Evolutionary conservation across 805 yeast species (phyloP).

Genomic region (Kurtzmaniella cleridarum): DNA sequence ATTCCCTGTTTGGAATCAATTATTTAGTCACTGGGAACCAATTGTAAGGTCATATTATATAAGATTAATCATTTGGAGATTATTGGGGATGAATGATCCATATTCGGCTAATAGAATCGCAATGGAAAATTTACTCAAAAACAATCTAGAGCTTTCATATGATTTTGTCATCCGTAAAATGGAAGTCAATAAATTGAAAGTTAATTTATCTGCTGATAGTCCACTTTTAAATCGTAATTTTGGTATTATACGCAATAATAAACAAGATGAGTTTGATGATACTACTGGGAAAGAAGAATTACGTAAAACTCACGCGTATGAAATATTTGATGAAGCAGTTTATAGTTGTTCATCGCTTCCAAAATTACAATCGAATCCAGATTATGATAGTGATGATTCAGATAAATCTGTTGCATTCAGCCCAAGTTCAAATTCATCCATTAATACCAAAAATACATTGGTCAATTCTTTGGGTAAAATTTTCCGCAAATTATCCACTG

Average conservation of each 20-base stretch:
- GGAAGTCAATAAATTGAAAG: constrained; percentile 8
- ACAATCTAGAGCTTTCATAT: constrained; percentile 24
- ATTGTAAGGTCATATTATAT: constrained; percentile 65
- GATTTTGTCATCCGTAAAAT: constrained; percentile 8
- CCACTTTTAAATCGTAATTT: constrained; percentile 46
- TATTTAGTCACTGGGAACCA: constrained; percentile 78
- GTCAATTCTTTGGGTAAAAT: constrained; percentile 31
- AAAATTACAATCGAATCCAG: constrained; percentile 1
- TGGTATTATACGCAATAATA: constrained; percentile 33
- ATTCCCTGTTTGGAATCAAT: constrained; percentile 44
- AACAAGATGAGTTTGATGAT: constrained; percentile 10
- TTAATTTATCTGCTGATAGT: constrained; percentile 23
- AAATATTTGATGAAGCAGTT: constrained; percentile 61
- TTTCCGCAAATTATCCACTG: constrained; percentile 29
- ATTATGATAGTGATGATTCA: not conserved
- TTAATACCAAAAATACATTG: constrained; percentile 15
- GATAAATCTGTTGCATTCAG: not conserved
- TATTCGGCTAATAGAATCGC: constrained; percentile 28
- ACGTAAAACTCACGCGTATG: constrained; percentile 54
- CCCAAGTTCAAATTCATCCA: too few relatives aligned
- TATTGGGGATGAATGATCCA: constrained; percentile 39
- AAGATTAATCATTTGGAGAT: constrained; percentile 64
- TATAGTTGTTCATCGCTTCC: constrained; percentile 34
- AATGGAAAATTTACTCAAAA: constrained; percentile 24
- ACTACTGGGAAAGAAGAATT: constrained; percentile 26